phyloP scores from a whole-genome alignment of 495 filamentous ascomycete genomes.

The Stereocaulon alpinum region DNA sequence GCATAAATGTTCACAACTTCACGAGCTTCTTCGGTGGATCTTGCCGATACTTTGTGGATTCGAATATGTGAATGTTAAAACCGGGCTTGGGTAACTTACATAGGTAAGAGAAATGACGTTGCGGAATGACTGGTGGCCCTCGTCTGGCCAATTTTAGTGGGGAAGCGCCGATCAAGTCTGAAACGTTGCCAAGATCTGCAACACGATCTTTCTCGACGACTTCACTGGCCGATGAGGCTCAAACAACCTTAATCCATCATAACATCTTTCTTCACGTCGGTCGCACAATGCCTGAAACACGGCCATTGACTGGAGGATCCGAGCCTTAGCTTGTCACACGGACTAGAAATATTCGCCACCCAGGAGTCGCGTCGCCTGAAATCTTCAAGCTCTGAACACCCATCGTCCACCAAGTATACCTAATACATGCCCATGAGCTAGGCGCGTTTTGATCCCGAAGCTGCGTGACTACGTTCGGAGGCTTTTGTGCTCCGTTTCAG shows the following conservation, averaged over 20 bases:
- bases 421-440: background rate
- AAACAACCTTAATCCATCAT: background rate
- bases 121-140: background rate
- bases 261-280: background rate
- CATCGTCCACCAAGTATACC: slow-evolving; percentile 1
- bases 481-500: background rate
- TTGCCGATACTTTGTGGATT: no score
- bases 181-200: slow-evolving; percentile 7
- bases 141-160: background rate
- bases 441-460: background rate
- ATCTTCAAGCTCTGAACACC: background rate
- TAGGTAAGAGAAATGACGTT: background rate
- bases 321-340: background rate
- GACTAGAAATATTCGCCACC: slow-evolving; percentile 1
- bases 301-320: background rate
- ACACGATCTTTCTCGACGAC: background rate
- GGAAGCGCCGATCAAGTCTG: slow-evolving; percentile 7
- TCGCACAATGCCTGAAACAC: slow-evolving; percentile 1
- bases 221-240: slow-evolving; percentile 1
- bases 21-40: no score
- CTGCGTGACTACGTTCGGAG: background rate
- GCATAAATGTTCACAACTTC: no score
- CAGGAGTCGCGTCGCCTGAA: background rate
- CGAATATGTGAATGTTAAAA: background rate
- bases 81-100: background rate